These are phyloP conservation scores for Lachancea nothofagi DNA, from an alignment of 805 yeast genomes.

Conservation along the genomic window DNA sequence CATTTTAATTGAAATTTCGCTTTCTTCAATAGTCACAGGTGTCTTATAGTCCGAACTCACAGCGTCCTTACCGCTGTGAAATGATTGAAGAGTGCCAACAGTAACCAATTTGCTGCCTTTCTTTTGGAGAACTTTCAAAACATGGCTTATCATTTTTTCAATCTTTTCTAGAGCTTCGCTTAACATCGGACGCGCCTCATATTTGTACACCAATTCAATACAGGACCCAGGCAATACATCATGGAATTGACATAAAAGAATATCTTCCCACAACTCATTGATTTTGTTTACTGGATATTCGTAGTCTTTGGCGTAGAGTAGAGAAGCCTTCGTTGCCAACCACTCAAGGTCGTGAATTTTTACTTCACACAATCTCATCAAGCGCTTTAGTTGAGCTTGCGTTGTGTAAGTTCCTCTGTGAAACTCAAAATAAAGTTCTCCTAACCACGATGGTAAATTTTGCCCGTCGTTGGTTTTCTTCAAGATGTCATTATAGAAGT, in stretches of 20 bases:
- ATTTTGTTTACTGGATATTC: slow-evolving; percentile 68
- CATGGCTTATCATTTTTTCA: slow-evolving; percentile 45
- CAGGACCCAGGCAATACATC: slow-evolving; percentile 98
- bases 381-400: slow-evolving; percentile 79
- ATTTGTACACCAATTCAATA: slow-evolving; percentile 86
- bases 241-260: slow-evolving; percentile 89
- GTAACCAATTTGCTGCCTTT: slow-evolving; percentile 8
- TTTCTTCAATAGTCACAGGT: slow-evolving; percentile 14
- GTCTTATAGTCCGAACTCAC: not conserved
- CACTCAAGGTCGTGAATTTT: slow-evolving; percentile 81
- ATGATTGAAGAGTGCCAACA: slow-evolving; percentile 2
- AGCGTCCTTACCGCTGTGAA: not conserved
- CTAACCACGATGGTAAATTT: slow-evolving; percentile 79
- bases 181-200: slow-evolving; percentile 80
- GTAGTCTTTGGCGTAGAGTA: slow-evolving; percentile 42
- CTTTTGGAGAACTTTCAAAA: slow-evolving; percentile 41
- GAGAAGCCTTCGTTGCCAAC: slow-evolving; percentile 70
- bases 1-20: slow-evolving; percentile 43
- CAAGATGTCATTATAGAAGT: slow-evolving; percentile 65
- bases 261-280: slow-evolving; percentile 77
- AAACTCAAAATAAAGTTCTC: slow-evolving; percentile 89
- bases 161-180: slow-evolving; percentile 49
- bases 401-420: slow-evolving; percentile 97
- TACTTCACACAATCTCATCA: slow-evolving; percentile 71
- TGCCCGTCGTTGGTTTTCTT: slow-evolving; percentile 59